Base-by-base conservation (phyloP, 306 rosid genomes). In the Cicer arietinum region DNA sequence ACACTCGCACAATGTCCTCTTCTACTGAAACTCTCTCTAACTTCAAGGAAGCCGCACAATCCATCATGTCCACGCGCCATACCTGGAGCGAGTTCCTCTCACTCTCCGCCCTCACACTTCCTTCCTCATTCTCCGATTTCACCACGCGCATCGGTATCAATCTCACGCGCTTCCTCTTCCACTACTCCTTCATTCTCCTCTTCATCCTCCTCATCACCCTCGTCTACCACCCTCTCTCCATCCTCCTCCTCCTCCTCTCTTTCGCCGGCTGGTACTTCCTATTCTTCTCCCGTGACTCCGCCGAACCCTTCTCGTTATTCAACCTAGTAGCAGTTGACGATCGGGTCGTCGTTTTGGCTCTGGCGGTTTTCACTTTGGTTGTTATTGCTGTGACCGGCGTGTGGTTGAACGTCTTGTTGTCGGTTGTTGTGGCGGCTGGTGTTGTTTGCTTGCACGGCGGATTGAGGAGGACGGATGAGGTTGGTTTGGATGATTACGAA, bases 401-500 rank as follows among this genome's bases (percentile, higher is more conserved):
- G 8, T 88, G 89, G 92, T 12, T 83, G 16, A 88, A 90, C 73
- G 78, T 89, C n/a, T 10, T 85, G 14, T 51, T 78, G 5, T 63
- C 92, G 67, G 9, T 68, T 4, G 41, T 20, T 0, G 67, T 87
- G 12, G 88, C 77, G 1, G 65, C 72, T 5, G 30, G 2, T 0
- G 18, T 85, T 69, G 83, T 83, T 18, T 73, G 58, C 35, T 6
- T 89, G 25, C 96, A 89, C 17, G 90, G 84, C 0, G 89, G 73
- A 18, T 56, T 89, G 17, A 83, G 90, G 82, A 75, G 85, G 8
- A 87, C 89, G 0, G 96, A 91, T 20, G 93, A 79, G 5, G 89
- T 86, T 17, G 85, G 85, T 6, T 79, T 53, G 69, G 96, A 85
- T 43, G 91, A 89, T 16, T 83, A 75, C 3, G 89, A 89, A 56